phyloP scores from a whole-genome alignment of 2,329 filamentous ascomycete genomes.

The Parastagonospora nodorum region DNA sequence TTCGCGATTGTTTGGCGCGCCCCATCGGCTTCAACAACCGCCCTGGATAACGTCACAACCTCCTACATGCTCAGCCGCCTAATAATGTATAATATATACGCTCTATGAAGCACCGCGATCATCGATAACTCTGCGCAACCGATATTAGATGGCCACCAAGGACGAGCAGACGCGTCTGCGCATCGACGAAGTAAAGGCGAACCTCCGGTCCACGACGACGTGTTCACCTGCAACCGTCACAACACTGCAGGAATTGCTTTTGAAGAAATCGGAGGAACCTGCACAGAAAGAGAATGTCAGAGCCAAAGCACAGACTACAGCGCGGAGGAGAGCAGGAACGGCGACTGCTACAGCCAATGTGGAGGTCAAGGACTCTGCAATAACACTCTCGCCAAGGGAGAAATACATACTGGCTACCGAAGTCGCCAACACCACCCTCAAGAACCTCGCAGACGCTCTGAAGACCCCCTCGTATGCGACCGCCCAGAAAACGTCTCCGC shows the following conservation, averaged over 20 bases:
- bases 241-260: constrained; percentile 54
- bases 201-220: constrained; percentile 54
- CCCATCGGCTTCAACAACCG: constrained; percentile 10
- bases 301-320: constrained; percentile 29
- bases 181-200: constrained; percentile 55
- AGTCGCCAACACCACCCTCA: constrained; percentile 72
- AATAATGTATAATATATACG: constrained; percentile 37
- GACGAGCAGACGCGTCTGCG: constrained; percentile 48
- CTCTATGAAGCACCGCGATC: constrained; percentile 17
- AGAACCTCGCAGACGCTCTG: constrained; percentile 68
- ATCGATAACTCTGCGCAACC: neutral
- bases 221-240: constrained; percentile 55
- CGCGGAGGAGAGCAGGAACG: constrained; percentile 38
- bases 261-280: constrained; percentile 39
- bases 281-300: constrained; percentile 39
- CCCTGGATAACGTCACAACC: constrained; percentile 12
- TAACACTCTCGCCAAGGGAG: constrained; percentile 60
- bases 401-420: constrained; percentile 72
- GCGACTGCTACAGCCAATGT: constrained; percentile 33
- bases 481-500: constrained; percentile 17
- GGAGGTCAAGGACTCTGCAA: constrained; percentile 44
- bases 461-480: constrained; percentile 51
- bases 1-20: constrained; percentile 20
- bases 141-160: constrained; percentile 33
- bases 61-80: constrained; percentile 18